phyloP scores from a whole-genome alignment of 2,329 filamentous ascomycete genomes.

The Aspergillus sp. region DNA sequence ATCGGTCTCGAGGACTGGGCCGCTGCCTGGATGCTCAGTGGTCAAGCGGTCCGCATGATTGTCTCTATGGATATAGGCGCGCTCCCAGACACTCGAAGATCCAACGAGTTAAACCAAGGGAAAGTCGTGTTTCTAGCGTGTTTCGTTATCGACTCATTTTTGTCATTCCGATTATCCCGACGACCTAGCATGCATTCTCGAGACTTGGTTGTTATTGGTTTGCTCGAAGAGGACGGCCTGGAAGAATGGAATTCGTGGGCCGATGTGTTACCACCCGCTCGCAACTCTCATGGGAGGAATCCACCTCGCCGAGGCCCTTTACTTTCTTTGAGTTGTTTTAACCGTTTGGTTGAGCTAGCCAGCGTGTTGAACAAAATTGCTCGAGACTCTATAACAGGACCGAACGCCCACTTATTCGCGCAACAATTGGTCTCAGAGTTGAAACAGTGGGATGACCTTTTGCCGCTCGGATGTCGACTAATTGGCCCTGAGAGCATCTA shows the following conservation, averaged over 20 bases:
- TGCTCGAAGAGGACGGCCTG: constrained; percentile 63
- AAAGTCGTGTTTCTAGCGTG: constrained; percentile 53
- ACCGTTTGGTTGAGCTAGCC: constrained; percentile 47
- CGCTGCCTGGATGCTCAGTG: constrained; percentile 55
- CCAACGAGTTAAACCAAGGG: constrained; percentile 34
- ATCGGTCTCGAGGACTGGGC: constrained; percentile 48
- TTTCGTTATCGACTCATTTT: constrained; percentile 54
- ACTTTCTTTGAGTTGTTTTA: constrained; percentile 54
- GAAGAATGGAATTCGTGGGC: constrained; percentile 76
- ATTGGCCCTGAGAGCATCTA: constrained; percentile 38
- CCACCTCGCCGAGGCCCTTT: constrained; percentile 39
- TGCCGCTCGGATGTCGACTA: constrained; percentile 37
- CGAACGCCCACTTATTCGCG: constrained; percentile 29
- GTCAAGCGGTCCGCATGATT: constrained; percentile 52
- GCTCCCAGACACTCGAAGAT: constrained; percentile 25
- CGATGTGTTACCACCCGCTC: constrained; percentile 42
- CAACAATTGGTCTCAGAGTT: constrained; percentile 38
- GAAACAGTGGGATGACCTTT: constrained; percentile 36
- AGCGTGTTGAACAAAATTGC: constrained; percentile 37
- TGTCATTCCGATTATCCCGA: constrained; percentile 49
- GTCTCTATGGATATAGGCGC: constrained; percentile 38
- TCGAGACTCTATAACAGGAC: constrained; percentile 29
- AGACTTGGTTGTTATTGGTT: constrained; percentile 49
- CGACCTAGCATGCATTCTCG: constrained; percentile 47
- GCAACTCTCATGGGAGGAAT: constrained; percentile 27